phyloP scores from a whole-genome alignment of 176 grass and related monocot species.

The Ensete glaucum region DNA sequence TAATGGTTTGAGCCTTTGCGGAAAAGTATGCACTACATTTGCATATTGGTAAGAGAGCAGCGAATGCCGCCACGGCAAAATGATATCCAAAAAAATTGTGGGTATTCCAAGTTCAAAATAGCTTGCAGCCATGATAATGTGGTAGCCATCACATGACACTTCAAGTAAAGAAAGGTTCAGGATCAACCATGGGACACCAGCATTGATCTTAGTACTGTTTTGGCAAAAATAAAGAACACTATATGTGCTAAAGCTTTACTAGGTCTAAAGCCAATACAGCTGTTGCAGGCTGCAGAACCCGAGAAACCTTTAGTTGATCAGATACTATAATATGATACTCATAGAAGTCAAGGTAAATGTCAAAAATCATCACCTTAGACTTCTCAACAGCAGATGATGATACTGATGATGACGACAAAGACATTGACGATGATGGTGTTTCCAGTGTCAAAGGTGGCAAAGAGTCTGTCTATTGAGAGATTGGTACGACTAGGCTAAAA shows the following conservation, averaged over 20 bases:
- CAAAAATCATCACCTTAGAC: conserved; percentile 25
- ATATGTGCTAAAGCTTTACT: conserved; percentile 20
- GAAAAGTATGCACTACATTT: background rate
- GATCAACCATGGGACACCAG: no score
- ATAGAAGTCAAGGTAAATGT: background rate
- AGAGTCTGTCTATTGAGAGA: conserved; percentile 26
- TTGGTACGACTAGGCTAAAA: background rate
- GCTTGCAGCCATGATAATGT: no score
- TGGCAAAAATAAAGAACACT: no score
- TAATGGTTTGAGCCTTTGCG: background rate
- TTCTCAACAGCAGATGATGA: conserved; percentile 26
- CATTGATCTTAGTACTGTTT: no score
- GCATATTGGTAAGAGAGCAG: background rate
- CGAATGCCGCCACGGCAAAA: no score
- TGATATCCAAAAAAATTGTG: no score
- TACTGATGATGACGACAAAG: background rate
- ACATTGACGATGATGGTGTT: conserved; percentile 9
- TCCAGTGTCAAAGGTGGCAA: conserved; percentile 24
- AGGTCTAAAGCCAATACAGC: conserved; percentile 39
- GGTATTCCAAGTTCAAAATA: no score
- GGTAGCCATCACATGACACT: no score
- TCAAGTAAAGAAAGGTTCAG: no score
- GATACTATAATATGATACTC: background rate
- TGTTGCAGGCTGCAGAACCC: conserved; percentile 42
- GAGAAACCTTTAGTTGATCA: conserved; percentile 12